Percentiles rank a stretch among this genome's conserved stretches.
phyloP scores from a whole-genome alignment of 345 rosid genomes.

The Rhodomyrtus tomentosa region DNA sequence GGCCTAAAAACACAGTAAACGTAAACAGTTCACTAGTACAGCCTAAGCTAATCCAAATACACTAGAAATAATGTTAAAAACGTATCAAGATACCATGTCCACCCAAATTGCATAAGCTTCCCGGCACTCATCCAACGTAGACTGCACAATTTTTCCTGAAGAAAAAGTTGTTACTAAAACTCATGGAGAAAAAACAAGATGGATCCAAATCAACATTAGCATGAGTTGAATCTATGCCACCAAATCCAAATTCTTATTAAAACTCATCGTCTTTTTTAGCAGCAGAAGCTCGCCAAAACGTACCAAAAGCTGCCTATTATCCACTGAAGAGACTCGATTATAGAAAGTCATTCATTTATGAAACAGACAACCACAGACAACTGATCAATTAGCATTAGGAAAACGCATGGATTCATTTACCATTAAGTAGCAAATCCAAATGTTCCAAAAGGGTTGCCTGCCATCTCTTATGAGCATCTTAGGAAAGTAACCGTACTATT shows the following conservation, averaged over 20 bases:
- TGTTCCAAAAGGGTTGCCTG: not conserved
- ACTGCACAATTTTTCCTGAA: slow-evolving; percentile 83
- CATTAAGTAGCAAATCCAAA: not conserved
- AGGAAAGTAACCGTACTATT: not conserved
- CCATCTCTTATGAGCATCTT: not conserved
- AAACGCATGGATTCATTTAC: not conserved
- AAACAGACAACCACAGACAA: not conserved
- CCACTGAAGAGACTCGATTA: not conserved
- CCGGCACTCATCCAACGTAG: slow-evolving; percentile 77
- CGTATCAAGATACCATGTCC: slow-evolving; percentile 34
- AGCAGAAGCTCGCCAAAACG: not conserved
- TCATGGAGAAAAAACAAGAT: not conserved
- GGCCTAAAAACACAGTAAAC: slow-evolving; percentile 40
- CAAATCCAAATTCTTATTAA: not conserved
- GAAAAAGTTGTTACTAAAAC: no score
- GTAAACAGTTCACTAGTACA: not conserved
- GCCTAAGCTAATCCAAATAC: not conserved
- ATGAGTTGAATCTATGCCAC: not conserved
- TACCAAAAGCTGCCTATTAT: not conserved
- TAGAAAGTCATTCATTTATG: not conserved
- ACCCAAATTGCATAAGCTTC: slow-evolving; percentile 75
- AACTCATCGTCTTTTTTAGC: not conserved
- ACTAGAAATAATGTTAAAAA: not conserved
- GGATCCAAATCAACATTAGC: not conserved
- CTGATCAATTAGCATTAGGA: not conserved